Base-by-base conservation (phyloP, 331 rosid species). In the Quercus lobata region DNA sequence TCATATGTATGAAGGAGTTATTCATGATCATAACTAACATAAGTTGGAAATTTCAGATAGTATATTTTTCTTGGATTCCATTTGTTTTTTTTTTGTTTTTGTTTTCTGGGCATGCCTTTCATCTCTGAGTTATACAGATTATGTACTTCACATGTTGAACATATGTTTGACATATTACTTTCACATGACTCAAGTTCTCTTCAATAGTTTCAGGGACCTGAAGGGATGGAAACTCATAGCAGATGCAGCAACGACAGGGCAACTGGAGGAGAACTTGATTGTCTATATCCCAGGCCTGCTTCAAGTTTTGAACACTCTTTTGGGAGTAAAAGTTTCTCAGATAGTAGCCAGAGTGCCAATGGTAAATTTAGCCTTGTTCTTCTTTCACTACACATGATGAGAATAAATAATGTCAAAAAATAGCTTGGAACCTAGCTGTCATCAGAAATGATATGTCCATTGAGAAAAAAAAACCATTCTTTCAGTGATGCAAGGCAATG, bases 191-290 rank as follows among this genome's bases (percentile, higher is more conserved):
- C 75, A 57, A 72, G 57, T 58, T 53, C 46, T 65, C 37, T 66
- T 71, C 65, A 57, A 84, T 63, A 71, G 46, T 84, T 75, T 81
- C 95, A 94, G 98, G 90, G 76, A 77, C 68, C 79, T 55, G 89
- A 87, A 84, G 85, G 77, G 78, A 77, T n/a, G 53, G 86, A 90
- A 77, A 90, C 78, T 62, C 81, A 74, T 60, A 60, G 83, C 76
- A 74, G 84, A 74, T 83, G 86, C 86, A 78, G 90, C 87, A 84
- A 79, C 71, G n/a, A 70, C 62, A 54, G 69, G 72, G 89, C 75
- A 83, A 72, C 79, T 57, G 87, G 82, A 81, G 84, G 78, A 21
- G 81, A 80, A 76, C 71, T 78, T n/a, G 85, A 79, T 71, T 81
- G 74, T 78, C 82, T 46, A 18, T 57, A 72, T 54, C 60, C 82